phyloP scores from a whole-genome alignment of 768 basidiomycete genomes.

The Russula foetens region DNA sequence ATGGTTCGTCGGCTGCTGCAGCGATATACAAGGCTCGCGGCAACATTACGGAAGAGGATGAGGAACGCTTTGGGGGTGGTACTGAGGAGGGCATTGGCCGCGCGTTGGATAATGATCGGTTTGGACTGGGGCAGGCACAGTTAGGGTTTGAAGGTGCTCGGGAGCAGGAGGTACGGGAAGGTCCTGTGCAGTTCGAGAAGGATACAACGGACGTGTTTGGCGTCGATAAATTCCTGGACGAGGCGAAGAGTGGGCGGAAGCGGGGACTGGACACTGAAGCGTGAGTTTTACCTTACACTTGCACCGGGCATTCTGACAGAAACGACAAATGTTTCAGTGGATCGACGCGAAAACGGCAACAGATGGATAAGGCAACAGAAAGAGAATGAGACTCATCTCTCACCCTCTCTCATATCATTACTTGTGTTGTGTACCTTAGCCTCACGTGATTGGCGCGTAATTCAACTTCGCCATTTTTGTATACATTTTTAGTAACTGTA shows the following conservation, averaged over 20 bases:
- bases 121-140: slow-evolving; percentile 75
- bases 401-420: too few relatives aligned
- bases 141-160: slow-evolving; percentile 89
- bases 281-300: slow-evolving; percentile 32
- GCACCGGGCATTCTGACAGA: background rate
- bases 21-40: slow-evolving; percentile 98
- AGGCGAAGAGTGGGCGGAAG: slow-evolving; percentile 93
- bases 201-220: slow-evolving; percentile 97
- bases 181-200: slow-evolving; percentile 98
- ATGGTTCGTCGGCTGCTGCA: slow-evolving; percentile 92
- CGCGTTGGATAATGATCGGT: slow-evolving; percentile 90
- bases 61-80: slow-evolving; percentile 89
- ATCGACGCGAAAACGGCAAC: slow-evolving; percentile 59
- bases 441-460: background rate
- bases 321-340: slow-evolving; percentile 31
- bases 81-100: slow-evolving; percentile 92
- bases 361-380: slow-evolving; percentile 54
- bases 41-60: slow-evolving; percentile 74
- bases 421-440: background rate
- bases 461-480: background rate
- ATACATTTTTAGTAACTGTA: too few relatives aligned
- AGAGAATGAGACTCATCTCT: slow-evolving; percentile 24
- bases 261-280: slow-evolving; percentile 72
- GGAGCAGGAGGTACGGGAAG: slow-evolving; percentile 78
- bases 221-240: slow-evolving; percentile 93